These are phyloP conservation scores for Papilionanthe hybrid DNA, from an alignment of 116 monocot genomes.

Conservation along the genomic window DNA sequence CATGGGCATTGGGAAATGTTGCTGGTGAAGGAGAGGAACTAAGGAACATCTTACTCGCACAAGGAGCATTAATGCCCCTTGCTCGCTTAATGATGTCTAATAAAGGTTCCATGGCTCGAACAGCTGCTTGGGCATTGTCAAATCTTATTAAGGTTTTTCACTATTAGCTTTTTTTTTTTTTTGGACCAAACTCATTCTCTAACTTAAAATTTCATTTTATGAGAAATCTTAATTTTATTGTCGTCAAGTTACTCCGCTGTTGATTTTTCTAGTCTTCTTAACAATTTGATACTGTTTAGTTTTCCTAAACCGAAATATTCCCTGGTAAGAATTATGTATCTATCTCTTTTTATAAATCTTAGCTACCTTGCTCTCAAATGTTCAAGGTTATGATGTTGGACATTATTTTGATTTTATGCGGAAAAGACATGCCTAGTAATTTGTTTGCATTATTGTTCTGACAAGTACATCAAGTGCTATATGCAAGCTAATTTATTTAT, in stretches of 20 bases:
- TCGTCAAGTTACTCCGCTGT: not conserved
- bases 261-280: not conserved
- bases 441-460: not conserved
- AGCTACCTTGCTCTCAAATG: not conserved
- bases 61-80: conserved; percentile 79
- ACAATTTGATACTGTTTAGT: not conserved
- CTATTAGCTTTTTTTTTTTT: not conserved
- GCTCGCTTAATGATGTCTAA: conserved; percentile 73
- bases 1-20: conserved; percentile 97
- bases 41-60: conserved; percentile 74
- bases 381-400: not conserved
- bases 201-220: not conserved
- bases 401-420: not conserved
- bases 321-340: not conserved
- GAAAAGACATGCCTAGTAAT: not conserved
- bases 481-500: not conserved
- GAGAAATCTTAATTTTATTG: not conserved
- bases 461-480: not conserved
- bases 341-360: not conserved
- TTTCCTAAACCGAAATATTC: not conserved
- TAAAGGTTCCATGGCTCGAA: conserved; percentile 73
- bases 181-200: not conserved
- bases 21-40: conserved; percentile 87
- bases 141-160: conserved; percentile 88
- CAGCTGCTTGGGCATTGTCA: conserved; percentile 91